phyloP scores from a whole-genome alignment of 352 stramenopile species.

The Globisporangium barbulae region DNA sequence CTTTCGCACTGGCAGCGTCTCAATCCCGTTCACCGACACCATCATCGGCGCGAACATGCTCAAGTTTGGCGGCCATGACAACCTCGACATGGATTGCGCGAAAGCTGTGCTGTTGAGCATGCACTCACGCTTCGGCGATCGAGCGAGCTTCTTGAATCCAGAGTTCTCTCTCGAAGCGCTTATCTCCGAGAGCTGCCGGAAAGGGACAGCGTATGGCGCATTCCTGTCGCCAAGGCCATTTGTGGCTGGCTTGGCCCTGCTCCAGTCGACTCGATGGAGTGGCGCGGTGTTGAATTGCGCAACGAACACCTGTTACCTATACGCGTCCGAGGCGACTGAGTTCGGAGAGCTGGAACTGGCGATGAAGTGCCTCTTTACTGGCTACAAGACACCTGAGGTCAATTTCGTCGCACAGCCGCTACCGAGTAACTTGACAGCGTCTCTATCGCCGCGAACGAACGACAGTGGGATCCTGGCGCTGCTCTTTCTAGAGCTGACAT shows the following conservation, averaged over 20 bases:
- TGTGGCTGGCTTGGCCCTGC: constrained; percentile 4
- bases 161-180: background rate
- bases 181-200: background rate
- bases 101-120: constrained; percentile 9
- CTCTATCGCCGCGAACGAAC: background rate
- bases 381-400: background rate
- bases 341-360: background rate
- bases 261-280: constrained; percentile 8
- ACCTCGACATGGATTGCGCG: constrained; percentile 10
- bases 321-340: background rate
- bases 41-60: constrained; percentile 1
- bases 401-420: background rate
- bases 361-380: background rate
- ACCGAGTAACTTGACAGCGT: background rate
- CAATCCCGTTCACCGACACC: constrained; percentile 10
- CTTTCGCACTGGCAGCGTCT: background rate
- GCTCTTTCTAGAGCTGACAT: constrained; percentile 12
- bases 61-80: background rate
- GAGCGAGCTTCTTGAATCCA: constrained; percentile 7
- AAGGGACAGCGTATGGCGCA: constrained; percentile 7
- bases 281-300: background rate
- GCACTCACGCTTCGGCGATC: constrained; percentile 3
- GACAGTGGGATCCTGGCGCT: constrained; percentile 13
- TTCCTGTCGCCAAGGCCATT: constrained; percentile 6
- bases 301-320: constrained; percentile 7